Conservation (phyloP, 768 basidiomycete genomes). For the Fomitopsis serialis region DNA sequence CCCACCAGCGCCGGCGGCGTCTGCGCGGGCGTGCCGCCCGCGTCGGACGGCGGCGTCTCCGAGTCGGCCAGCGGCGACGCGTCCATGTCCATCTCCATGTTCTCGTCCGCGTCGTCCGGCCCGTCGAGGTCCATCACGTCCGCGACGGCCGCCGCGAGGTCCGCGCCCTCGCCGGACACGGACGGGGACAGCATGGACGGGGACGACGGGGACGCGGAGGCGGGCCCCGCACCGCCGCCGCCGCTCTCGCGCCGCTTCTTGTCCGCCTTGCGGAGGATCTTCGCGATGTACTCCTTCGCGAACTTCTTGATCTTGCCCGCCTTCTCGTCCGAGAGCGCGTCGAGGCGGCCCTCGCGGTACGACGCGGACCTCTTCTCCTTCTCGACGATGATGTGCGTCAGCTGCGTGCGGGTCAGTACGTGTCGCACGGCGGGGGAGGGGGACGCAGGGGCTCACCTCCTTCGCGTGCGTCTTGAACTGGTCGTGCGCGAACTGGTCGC, state of each 20-base stretch:
- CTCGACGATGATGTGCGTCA: constrained; percentile 82
- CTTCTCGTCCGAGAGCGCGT: constrained; percentile 83
- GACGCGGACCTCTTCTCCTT: constrained; percentile 91
- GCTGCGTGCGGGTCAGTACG: constrained; percentile 35
- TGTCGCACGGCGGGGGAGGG: not conserved
- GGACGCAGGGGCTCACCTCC: constrained; percentile 53
- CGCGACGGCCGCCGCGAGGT: constrained; percentile 24
- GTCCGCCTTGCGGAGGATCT: constrained; percentile 66
- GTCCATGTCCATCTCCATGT: constrained; percentile 11
- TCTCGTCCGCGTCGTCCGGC: constrained; percentile 12
- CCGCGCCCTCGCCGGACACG: constrained; percentile 19
- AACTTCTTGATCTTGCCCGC: constrained; percentile 87
- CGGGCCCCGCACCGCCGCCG: constrained; percentile 16
- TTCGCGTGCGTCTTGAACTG: constrained; percentile 93
- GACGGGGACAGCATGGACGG: constrained; percentile 6
- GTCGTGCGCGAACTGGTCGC: constrained; percentile 67
- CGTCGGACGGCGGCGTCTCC: constrained; percentile 14
- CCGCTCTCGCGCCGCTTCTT: constrained; percentile 26
- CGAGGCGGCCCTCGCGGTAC: constrained; percentile 70
- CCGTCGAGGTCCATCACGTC: constrained; percentile 35
- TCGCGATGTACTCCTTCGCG: constrained; percentile 84
- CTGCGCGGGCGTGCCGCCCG: not conserved
- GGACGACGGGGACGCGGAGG: constrained; percentile 9
- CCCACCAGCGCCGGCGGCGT: not conserved
- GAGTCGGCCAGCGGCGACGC: constrained; percentile 1